phyloP scores from a whole-genome alignment of 1,284 basidiomycete species.

The Cystobasidium sp. region DNA sequence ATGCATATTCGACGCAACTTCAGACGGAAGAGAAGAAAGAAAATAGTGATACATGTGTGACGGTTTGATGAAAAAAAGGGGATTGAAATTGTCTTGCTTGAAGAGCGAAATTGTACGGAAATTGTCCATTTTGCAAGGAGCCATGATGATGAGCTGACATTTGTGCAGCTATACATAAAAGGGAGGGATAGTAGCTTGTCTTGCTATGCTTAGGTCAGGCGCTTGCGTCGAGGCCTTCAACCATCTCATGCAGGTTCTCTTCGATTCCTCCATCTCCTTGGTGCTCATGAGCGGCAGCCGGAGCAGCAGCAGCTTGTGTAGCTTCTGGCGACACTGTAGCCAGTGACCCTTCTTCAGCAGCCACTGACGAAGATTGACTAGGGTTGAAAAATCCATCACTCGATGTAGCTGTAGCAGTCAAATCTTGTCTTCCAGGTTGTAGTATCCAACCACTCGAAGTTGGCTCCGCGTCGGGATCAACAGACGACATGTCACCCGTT shows the following conservation, averaged over 20 bases:
- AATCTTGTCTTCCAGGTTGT: conserved; percentile 4
- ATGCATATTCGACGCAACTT: too few relatives aligned
- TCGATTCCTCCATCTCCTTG: conserved; percentile 1
- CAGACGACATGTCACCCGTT: conserved; percentile 25
- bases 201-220: too few relatives aligned
- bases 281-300: neutral
- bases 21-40: too few relatives aligned
- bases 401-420: neutral
- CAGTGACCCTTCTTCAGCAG: neutral
- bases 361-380: neutral
- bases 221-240: neutral
- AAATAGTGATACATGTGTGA: too few relatives aligned
- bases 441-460: conserved; percentile 17
- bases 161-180: too few relatives aligned
- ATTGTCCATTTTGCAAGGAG: too few relatives aligned
- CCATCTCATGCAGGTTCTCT: conserved; percentile 7
- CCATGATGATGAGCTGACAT: too few relatives aligned
- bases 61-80: too few relatives aligned
- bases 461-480: conserved; percentile 4
- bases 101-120: too few relatives aligned
- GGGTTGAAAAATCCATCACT: neutral
- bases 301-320: neutral
- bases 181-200: too few relatives aligned
- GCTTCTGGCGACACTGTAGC: neutral
- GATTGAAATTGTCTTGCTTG: too few relatives aligned